Conservation (phyloP, 31 red algal species). For the Odonthalia washingtoniensis region DNA sequence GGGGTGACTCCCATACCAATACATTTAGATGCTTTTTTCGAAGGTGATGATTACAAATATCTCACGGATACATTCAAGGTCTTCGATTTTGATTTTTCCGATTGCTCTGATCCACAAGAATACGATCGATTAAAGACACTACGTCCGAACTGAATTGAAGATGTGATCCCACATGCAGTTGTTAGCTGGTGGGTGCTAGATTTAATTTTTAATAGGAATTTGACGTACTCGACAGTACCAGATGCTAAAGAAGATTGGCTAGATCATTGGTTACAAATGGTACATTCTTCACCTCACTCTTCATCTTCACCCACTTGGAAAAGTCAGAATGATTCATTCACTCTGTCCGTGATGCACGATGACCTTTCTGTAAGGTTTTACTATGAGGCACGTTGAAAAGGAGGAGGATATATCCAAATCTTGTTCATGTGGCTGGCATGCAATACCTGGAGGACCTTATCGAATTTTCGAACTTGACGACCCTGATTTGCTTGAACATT, state of each 20-base stretch:
- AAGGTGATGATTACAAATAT: constrained; percentile 41
- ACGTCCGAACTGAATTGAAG: constrained; percentile 8
- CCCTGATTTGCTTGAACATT: constrained; percentile 19
- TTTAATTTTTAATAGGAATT: too few relatives aligned
- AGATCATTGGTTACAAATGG: constrained; percentile 72
- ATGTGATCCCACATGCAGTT: constrained; percentile 49
- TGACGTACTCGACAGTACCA: constrained; percentile 54
- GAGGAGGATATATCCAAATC: not conserved
- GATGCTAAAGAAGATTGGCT: constrained; percentile 72
- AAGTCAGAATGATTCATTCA: too few relatives aligned
- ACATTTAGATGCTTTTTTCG: constrained; percentile 49
- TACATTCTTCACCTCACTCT: constrained; percentile 56
- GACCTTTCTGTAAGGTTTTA: constrained; percentile 35
- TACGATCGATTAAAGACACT: constrained; percentile 13
- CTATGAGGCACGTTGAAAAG: constrained; percentile 9
- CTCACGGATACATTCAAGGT: constrained; percentile 49
- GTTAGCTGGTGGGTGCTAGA: constrained; percentile 77
- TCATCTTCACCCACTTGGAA: not conserved
- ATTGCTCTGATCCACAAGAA: not conserved
- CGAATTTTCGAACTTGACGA: constrained; percentile 64
- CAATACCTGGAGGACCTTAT: constrained; percentile 44
- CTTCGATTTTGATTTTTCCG: constrained; percentile 65
- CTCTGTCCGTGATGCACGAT: too few relatives aligned
- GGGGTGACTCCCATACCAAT: constrained; percentile 54
- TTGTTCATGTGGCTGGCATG: constrained; percentile 66